Percentiles rank a stretch among this genome's conserved stretches.
These are phyloP conservation scores for Irpex sp. DNA, from an alignment of 1,284 basidiomycete species.

Conservation along the genomic window DNA sequence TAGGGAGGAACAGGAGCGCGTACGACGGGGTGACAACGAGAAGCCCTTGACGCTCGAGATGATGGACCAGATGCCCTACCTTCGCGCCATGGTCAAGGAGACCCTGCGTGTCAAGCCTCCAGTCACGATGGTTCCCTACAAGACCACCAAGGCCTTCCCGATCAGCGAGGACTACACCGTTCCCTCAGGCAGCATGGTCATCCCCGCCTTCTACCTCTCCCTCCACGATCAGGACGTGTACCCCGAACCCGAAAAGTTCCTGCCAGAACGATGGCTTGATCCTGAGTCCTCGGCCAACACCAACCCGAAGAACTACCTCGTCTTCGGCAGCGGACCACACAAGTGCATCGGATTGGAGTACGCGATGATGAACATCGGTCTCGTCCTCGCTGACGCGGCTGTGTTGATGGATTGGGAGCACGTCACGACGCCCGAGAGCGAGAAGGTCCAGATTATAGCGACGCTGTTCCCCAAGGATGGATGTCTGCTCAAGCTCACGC, in stretches of 20 bases:
- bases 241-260: constrained; percentile 82
- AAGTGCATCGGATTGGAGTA: constrained; percentile 94
- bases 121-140: constrained; percentile 97
- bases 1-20: constrained; percentile 85
- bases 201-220: constrained; percentile 95
- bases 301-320: constrained; percentile 93
- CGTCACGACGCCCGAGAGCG: constrained; percentile 73
- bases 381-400: constrained; percentile 84
- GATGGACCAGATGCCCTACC: constrained; percentile 91
- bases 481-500: constrained; percentile 75
- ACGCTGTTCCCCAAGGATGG: constrained; percentile 95
- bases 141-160: constrained; percentile 86
- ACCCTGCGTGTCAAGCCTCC: constrained; percentile 88
- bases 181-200: constrained; percentile 90
- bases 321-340: constrained; percentile 94
- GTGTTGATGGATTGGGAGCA: constrained; percentile 89
- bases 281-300: constrained; percentile 76
- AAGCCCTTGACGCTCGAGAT: constrained; percentile 86
- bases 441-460: constrained; percentile 91
- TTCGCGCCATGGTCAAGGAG: constrained; percentile 91
- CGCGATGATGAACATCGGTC: constrained; percentile 87
- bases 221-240: constrained; percentile 89
- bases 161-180: constrained; percentile 90
- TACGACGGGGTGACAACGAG: constrained; percentile 79
- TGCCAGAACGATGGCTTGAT: constrained; percentile 93